Evolutionary conservation across 768 basidiomycete species (phyloP).

Genomic region (Leccinum pellstonianum): DNA sequence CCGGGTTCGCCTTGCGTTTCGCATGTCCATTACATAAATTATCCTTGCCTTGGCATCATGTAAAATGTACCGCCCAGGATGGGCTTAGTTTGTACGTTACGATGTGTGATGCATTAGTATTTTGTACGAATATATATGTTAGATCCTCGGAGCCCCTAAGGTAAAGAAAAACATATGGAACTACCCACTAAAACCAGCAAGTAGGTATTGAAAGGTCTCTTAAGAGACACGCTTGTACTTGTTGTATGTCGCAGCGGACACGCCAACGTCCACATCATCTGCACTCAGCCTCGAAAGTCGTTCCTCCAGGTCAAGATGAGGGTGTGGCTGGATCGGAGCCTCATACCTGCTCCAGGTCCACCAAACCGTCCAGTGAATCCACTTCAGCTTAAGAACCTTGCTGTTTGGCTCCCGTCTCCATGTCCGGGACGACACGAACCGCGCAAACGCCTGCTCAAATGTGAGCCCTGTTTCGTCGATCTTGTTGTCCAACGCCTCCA

Average conservation of each 20-base stretch:
- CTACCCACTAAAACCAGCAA: conserved; percentile 13
- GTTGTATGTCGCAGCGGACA: conserved; percentile 31
- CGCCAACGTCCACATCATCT: conserved; percentile 30
- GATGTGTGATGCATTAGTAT: conserved; percentile 21
- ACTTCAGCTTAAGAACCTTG: conserved; percentile 29
- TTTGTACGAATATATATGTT: conserved; percentile 20
- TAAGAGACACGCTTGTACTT: conserved; percentile 34
- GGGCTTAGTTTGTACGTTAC: conserved; percentile 7
- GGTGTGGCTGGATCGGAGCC: conserved; percentile 20
- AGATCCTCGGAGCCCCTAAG: not conserved
- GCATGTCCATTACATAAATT: conserved; percentile 6
- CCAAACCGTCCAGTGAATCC: conserved; percentile 35
- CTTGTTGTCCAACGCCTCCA: conserved; percentile 19
- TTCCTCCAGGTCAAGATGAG: conserved; percentile 24
- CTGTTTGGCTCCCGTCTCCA: conserved; percentile 20
- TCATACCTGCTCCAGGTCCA: conserved; percentile 28
- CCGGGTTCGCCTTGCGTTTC: conserved; percentile 6
- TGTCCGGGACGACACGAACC: conserved; percentile 27
- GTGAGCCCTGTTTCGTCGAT: conserved; percentile 27
- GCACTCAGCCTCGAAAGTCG: conserved; percentile 24
- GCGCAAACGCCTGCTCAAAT: conserved; percentile 28
- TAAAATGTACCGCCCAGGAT: not conserved
- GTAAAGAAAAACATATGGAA: not conserved
- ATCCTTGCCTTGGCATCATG: conserved; percentile 6
- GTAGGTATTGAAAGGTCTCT: not conserved